phyloP scores from a whole-genome alignment of 2,329 filamentous ascomycete genomes.

The Pestalotiopsis sp. region DNA sequence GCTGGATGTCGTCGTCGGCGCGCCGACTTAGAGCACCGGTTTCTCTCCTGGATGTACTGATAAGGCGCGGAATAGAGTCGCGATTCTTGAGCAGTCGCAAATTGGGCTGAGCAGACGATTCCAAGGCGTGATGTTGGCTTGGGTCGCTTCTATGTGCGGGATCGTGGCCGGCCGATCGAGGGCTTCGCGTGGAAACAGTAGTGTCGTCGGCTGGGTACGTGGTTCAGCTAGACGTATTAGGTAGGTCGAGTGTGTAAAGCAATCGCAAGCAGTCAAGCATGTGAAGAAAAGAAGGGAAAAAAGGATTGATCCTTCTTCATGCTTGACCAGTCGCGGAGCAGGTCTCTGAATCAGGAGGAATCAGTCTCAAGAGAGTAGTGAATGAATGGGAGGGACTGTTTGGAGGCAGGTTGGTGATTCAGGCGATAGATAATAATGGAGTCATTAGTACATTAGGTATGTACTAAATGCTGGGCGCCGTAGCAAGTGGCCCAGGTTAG shows the following conservation, averaged over 20 bases:
- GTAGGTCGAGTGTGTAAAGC: not conserved
- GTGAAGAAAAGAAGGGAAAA: not conserved
- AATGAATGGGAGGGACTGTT: not conserved
- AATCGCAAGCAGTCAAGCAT: not conserved
- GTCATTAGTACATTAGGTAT: not conserved
- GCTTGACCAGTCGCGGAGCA: not conserved
- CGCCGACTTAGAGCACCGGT: constrained; percentile 1
- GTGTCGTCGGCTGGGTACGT: not conserved
- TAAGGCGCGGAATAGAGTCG: not conserved
- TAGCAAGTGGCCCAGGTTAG: not conserved
- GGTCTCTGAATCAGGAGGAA: not conserved
- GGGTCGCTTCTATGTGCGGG: not conserved
- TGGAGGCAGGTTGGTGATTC: not conserved
- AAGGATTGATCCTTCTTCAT: not conserved
- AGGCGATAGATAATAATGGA: not conserved
- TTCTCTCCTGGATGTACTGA: not conserved
- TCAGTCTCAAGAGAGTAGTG: not conserved
- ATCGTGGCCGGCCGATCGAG: not conserved
- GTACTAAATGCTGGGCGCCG: not conserved
- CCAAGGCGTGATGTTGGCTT: not conserved
- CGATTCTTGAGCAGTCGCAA: not conserved
- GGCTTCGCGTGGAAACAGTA: not conserved
- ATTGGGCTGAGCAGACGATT: not conserved
- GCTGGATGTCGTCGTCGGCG: constrained; percentile 10
- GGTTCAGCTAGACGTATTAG: not conserved